These are phyloP conservation scores for Fusarium sp. DNA, from an alignment of 2,329 filamentous ascomycete species.

Conservation along the genomic window DNA sequence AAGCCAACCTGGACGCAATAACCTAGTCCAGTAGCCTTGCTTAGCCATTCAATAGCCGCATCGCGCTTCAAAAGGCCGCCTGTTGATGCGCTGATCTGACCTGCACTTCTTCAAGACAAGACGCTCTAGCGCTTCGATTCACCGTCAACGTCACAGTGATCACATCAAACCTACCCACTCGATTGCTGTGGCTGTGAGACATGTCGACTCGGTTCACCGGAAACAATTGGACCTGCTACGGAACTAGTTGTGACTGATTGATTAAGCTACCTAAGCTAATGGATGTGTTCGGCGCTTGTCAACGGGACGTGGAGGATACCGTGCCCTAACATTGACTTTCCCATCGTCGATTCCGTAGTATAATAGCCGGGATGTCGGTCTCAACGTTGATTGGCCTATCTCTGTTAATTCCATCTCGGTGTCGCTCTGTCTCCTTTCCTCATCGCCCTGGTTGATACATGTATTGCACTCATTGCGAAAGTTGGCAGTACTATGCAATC, in stretches of 20 bases:
- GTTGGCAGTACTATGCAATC: slow-evolving; percentile 1
- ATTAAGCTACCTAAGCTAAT: too few species aligned
- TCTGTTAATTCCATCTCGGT: neutral
- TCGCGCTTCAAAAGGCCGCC: slow-evolving; percentile 16
- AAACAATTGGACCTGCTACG: slow-evolving; percentile 17
- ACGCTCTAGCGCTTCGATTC: slow-evolving; percentile 36
- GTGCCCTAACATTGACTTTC: neutral
- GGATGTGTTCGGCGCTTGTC: neutral
- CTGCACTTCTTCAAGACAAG: slow-evolving; percentile 15
- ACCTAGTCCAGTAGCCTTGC: slow-evolving; percentile 6
- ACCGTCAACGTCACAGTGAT: slow-evolving; percentile 43
- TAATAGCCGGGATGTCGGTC: slow-evolving; percentile 4
- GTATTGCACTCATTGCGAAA: neutral
- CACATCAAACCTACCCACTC: slow-evolving; percentile 33
- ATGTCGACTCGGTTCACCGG: slow-evolving; percentile 28
- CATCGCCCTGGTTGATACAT: neutral
- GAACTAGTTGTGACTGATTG: neutral
- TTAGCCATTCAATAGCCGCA: slow-evolving; percentile 22
- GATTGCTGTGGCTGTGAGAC: slow-evolving; percentile 40
- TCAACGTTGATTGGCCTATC: neutral
- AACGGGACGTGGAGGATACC: neutral
- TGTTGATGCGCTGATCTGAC: slow-evolving; percentile 30
- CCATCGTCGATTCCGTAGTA: slow-evolving; percentile 1
- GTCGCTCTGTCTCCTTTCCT: slow-evolving; percentile 4
- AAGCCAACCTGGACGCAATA: slow-evolving; percentile 4